Base-by-base conservation (phyloP, 2,329 filamentous ascomycete species). In the Ambrosiella beaveri region DNA sequence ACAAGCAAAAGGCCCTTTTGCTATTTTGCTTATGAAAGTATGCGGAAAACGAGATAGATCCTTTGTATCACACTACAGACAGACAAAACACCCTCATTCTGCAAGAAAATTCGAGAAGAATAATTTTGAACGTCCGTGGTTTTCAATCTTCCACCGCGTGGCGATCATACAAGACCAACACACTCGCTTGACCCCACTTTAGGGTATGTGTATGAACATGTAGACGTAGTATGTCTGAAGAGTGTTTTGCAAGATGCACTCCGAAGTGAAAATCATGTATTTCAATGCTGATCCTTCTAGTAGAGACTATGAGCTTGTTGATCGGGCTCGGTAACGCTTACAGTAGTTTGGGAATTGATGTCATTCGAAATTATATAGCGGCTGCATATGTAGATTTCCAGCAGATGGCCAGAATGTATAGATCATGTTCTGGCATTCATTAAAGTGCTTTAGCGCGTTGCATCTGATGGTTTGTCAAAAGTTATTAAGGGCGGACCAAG, bases 101-200 rank as follows among this genome's bases (percentile, higher is more conserved):
- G 44, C n/a, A 15, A 15, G 19, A 15, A 6, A 8, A 19, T 51
- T 51, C 15, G 47, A 51, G 47, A 37, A 51, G 17, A 35, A 8
- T 11, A 19, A 11, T 19, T 9, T 51, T 19, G 17, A 8, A n/a
- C 47, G 36, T 51, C 47, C 15, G 51, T 54, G n/a, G 38, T 6
- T 17, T 40, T n/a, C 9, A 38, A 40, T 39, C 27, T 15, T 54
- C 38, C 15, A 19, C 37, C 41, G 52, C n/a, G 19, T 19, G 58
- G 9, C 40, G 58, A 59, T 59, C 58, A 59, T 53, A 59, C 58
- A 59, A 35, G 54, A 50, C 41, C 47, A 56, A 56, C 45, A 44
- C 44, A 47, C 38, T 44, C 38, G 49, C 38, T n/a, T 11, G 54
- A 44, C 3, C 50, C 35, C 7, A 50, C 52, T 35, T 49, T 7